These are phyloP conservation scores for Paraphaeosphaeria minitans DNA, from an alignment of 2,329 filamentous ascomycete genomes.

Conservation along the genomic window DNA sequence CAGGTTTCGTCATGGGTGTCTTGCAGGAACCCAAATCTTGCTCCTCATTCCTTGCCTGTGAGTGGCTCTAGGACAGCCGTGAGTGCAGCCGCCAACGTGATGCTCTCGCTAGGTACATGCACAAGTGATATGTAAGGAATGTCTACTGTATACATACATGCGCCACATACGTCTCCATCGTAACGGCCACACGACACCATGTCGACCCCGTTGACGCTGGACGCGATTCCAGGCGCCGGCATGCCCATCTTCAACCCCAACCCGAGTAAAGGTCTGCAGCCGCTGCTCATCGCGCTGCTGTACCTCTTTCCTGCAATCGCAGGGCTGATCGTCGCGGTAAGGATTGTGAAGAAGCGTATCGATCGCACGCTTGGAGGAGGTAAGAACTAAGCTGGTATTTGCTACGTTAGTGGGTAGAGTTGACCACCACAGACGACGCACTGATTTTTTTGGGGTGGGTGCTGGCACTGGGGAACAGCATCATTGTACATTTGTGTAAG, in stretches of 20 bases:
- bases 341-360: conserved; percentile 21
- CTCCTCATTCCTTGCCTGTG: no score
- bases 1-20: neutral
- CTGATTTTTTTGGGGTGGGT: conserved; percentile 20
- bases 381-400: conserved; percentile 9
- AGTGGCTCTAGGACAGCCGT: neutral
- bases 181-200: neutral
- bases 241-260: neutral
- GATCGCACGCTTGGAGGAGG: conserved; percentile 24
- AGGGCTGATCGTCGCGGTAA: conserved; percentile 16
- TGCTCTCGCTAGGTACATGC: no score
- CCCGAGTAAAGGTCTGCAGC: conserved; percentile 21
- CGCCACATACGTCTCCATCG: neutral
- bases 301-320: conserved; percentile 22
- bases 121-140: neutral
- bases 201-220: neutral
- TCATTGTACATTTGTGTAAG: conserved; percentile 26
- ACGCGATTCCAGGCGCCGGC: neutral
- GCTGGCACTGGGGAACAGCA: conserved; percentile 16
- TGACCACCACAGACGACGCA: conserved; percentile 15
- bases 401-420: neutral
- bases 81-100: no score
- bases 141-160: neutral
- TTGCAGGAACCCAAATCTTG: neutral
- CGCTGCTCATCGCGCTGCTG: conserved; percentile 18